Evolutionary conservation across 2,329 filamentous ascomycete species (phyloP).

Genomic region (Cercospora citrullina): DNA sequence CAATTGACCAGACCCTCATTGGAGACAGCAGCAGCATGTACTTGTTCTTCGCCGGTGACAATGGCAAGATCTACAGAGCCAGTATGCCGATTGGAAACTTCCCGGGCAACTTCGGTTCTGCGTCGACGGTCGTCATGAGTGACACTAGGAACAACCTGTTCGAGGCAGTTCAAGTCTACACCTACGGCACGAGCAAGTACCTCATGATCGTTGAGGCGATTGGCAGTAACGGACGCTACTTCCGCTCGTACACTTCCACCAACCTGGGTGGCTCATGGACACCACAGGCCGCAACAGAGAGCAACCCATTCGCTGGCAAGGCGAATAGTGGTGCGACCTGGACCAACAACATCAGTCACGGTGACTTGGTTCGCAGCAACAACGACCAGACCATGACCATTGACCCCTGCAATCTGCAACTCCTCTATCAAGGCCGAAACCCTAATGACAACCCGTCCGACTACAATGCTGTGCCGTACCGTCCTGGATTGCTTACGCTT

Average conservation of each 20-base stretch:
- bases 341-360: slow-evolving; percentile 68
- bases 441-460: slow-evolving; percentile 42
- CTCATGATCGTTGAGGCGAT: slow-evolving; percentile 69
- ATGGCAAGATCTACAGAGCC: slow-evolving; percentile 65
- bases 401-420: slow-evolving; percentile 64
- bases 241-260: slow-evolving; percentile 65
- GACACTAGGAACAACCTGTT: slow-evolving; percentile 61
- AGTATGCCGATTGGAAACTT: slow-evolving; percentile 64
- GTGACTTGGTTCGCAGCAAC: slow-evolving; percentile 59
- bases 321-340: slow-evolving; percentile 64
- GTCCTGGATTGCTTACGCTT: slow-evolving; percentile 57
- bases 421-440: slow-evolving; percentile 62
- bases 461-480: slow-evolving; percentile 57
- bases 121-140: slow-evolving; percentile 53
- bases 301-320: slow-evolving; percentile 65
- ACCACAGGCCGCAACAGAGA: slow-evolving; percentile 56
- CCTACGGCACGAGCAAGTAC: slow-evolving; percentile 57
- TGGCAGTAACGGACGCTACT: slow-evolving; percentile 60
- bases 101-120: slow-evolving; percentile 59
- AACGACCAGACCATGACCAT: slow-evolving; percentile 61
- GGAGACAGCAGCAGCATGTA: slow-evolving; percentile 64
- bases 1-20: slow-evolving; percentile 65
- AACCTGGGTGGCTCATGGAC: slow-evolving; percentile 61
- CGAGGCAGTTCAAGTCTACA: slow-evolving; percentile 68
- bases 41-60: slow-evolving; percentile 67